Percentiles rank a stretch among this genome's conserved stretches.
Evolutionary conservation across 2,329 filamentous ascomycete genomes (phyloP).

Genomic region (Tolypocladium ophioglossoides): DNA sequence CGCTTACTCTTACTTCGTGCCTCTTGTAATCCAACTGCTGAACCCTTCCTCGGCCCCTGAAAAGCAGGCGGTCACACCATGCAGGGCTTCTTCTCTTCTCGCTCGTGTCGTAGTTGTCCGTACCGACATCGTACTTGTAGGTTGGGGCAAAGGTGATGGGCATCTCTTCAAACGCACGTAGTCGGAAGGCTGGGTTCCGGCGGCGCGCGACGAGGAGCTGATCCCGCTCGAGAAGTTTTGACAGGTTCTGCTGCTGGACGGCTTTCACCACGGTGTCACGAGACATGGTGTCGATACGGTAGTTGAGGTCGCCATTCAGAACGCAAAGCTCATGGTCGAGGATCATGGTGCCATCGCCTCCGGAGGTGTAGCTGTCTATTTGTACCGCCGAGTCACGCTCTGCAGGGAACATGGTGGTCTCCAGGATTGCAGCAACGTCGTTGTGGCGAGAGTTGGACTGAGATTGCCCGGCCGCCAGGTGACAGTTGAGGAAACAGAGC

Average conservation of each 20-base stretch:
- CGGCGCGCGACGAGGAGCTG: constrained; percentile 83
- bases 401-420: constrained; percentile 61
- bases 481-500: constrained; percentile 93
- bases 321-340: constrained; percentile 97
- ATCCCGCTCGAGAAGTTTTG: constrained; percentile 83
- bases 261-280: constrained; percentile 85
- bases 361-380: constrained; percentile 72
- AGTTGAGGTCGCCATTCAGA: constrained; percentile 92
- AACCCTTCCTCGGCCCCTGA: constrained; percentile 68
- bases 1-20: constrained; percentile 83
- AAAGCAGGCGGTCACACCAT: constrained; percentile 94
- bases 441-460: constrained; percentile 87
- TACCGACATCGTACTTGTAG: constrained; percentile 97
- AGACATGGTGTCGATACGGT: constrained; percentile 95
- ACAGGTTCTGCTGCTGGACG: constrained; percentile 68
- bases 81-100: constrained; percentile 92
- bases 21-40: constrained; percentile 80
- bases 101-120: constrained; percentile 84
- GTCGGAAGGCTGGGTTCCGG: constrained; percentile 79
- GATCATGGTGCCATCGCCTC: constrained; percentile 92
- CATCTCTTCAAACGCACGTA: constrained; percentile 82
- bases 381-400: constrained; percentile 58
- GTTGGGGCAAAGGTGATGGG: constrained; percentile 90
- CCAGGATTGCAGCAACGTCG: constrained; percentile 82
- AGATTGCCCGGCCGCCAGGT: constrained; percentile 86